These are phyloP conservation scores for Claviceps africana DNA, from an alignment of 2,329 filamentous ascomycete species.

Conservation along the genomic window DNA sequence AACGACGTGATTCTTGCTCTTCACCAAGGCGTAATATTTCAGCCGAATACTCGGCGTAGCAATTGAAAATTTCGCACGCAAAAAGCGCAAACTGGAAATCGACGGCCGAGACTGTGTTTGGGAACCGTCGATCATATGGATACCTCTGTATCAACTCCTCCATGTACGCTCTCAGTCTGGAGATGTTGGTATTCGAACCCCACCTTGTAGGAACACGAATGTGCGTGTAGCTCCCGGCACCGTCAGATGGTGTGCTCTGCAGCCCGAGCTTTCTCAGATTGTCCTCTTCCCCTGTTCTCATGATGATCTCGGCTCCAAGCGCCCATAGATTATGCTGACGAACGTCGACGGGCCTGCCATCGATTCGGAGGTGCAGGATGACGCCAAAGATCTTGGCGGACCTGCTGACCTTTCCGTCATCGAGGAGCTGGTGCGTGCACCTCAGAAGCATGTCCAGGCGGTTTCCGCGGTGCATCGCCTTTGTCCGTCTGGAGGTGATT, in stretches of 20 bases:
- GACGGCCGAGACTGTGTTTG: conserved; percentile 46
- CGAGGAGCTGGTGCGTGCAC: conserved; percentile 58
- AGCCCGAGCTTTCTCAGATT: background rate
- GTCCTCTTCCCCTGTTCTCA: conserved; percentile 39
- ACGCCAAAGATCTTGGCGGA: conserved; percentile 65
- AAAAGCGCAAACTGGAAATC: conserved; percentile 76
- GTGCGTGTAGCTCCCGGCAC: background rate
- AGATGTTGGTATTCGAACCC: conserved; percentile 32
- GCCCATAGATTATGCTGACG: conserved; percentile 62
- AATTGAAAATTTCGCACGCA: conserved; percentile 65
- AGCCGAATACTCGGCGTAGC: conserved; percentile 43
- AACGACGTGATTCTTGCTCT: conserved; percentile 2
- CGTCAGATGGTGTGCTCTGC: background rate
- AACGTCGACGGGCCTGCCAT: conserved; percentile 44
- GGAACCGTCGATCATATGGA: conserved; percentile 50
- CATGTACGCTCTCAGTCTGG: conserved; percentile 47
- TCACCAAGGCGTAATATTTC: conserved; percentile 25
- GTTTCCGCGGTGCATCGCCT: conserved; percentile 12
- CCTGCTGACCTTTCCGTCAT: conserved; percentile 53
- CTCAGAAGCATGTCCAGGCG: conserved; percentile 56
- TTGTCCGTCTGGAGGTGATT: conserved; percentile 5
- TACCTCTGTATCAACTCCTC: conserved; percentile 65
- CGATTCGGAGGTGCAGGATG: conserved; percentile 42
- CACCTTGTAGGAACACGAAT: conserved; percentile 15
- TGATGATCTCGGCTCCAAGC: conserved; percentile 70